Evolutionary conservation across 73 alveolate genomes (phyloP).

Genomic region (Uronychia binucleata): DNA sequence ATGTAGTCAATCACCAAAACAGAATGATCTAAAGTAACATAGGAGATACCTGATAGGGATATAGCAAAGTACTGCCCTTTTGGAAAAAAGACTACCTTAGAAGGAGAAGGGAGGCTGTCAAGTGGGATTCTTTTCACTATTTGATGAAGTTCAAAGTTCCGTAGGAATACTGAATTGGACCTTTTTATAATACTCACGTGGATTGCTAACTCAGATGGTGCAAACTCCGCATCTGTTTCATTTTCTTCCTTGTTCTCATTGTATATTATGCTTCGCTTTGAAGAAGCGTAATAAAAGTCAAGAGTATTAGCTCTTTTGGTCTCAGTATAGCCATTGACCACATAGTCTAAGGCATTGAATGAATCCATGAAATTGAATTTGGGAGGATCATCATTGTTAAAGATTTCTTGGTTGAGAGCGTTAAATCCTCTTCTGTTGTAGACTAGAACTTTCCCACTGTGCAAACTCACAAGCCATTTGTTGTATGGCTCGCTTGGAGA

Average conservation of each 20-base stretch:
- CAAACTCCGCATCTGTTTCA: conserved; percentile 44
- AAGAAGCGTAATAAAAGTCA: conserved; percentile 53
- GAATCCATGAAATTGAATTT: conserved; percentile 68
- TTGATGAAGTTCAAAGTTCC: conserved; percentile 65
- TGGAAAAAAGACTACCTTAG: background rate
- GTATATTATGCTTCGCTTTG: conserved; percentile 49
- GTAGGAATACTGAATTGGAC: conserved; percentile 34
- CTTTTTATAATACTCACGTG: conserved; percentile 36
- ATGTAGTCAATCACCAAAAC: too few species aligned
- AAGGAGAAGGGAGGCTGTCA: background rate
- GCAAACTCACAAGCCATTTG: conserved; percentile 55
- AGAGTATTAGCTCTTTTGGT: conserved; percentile 41
- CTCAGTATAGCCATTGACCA: conserved; percentile 54
- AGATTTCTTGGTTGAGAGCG: conserved; percentile 50
- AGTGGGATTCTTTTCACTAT: conserved; percentile 39
- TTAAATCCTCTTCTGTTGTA: conserved; percentile 57
- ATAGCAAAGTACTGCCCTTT: background rate
- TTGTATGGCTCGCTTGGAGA: conserved; percentile 64
- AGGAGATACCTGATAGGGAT: background rate
- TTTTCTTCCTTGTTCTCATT: conserved; percentile 24
- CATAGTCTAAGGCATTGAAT: conserved; percentile 58
- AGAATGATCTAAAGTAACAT: too few species aligned
- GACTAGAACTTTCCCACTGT: conserved; percentile 55
- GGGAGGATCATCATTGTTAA: conserved; percentile 56
- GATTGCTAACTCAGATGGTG: conserved; percentile 38